These are phyloP conservation scores for Actinidia chinensis DNA, from an alignment of 179 eudicot genomes.

Conservation along the genomic window DNA sequence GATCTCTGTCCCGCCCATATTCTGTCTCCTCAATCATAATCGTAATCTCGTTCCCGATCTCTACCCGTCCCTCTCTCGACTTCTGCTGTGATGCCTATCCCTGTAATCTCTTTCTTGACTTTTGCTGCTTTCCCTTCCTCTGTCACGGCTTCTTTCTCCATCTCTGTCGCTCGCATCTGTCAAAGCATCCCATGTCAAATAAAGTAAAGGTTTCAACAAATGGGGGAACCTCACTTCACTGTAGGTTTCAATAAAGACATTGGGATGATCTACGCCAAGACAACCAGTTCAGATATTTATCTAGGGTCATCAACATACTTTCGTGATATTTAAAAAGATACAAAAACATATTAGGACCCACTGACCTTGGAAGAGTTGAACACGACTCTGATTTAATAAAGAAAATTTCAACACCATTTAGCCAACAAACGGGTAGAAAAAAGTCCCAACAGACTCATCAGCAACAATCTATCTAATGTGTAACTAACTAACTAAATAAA, in stretches of 20 bases:
- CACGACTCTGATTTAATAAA: background rate
- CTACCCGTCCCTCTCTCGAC: conserved; percentile 56
- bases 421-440: background rate
- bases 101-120: conserved; percentile 45
- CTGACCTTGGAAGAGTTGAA: background rate
- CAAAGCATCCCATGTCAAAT: background rate
- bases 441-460: background rate
- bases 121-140: conserved; percentile 36
- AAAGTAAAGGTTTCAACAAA: background rate
- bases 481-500: background rate
- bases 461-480: background rate
- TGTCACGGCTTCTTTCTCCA: conserved; percentile 67
- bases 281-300: background rate
- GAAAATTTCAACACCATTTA: background rate
- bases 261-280: background rate
- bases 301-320: background rate
- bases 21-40: conserved; percentile 44
- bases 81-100: conserved; percentile 58
- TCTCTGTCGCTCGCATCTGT: conserved; percentile 65
- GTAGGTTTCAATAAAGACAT: background rate
- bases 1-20: conserved; percentile 45
- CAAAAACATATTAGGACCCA: background rate
- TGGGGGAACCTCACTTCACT: background rate
- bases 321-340: background rate
- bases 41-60: conserved; percentile 48